Conservation (phyloP, 768 basidiomycete genomes). For the Cystobasidium tubakii region DNA sequence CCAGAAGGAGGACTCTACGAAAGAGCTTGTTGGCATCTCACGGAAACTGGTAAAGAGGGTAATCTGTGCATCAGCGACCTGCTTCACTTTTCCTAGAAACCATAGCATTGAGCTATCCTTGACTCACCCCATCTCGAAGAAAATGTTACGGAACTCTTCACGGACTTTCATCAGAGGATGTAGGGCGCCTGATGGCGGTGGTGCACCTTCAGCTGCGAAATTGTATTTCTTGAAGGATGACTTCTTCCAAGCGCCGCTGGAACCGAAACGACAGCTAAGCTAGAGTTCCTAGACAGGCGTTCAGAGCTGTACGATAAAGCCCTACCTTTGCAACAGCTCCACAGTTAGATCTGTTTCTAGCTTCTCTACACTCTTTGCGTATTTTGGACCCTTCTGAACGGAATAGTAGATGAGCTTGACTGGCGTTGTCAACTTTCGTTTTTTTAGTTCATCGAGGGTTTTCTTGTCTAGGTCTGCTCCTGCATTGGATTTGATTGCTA, state of each 20-base stretch:
- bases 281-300: too few species aligned
- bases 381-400: slow-evolving; percentile 73
- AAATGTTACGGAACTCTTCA: slow-evolving; percentile 94
- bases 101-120: not conserved
- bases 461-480: slow-evolving; percentile 25
- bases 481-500: not conserved
- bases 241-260: slow-evolving; percentile 93
- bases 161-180: slow-evolving; percentile 96
- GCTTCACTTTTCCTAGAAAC: not conserved
- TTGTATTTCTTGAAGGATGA: slow-evolving; percentile 96
- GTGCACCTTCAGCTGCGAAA: slow-evolving; percentile 90
- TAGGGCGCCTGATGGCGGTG: slow-evolving; percentile 80
- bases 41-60: slow-evolving; percentile 66
- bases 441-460: slow-evolving; percentile 34
- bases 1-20: slow-evolving; percentile 98
- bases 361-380: slow-evolving; percentile 84
- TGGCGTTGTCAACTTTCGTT: slow-evolving; percentile 33
- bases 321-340: slow-evolving; percentile 87
- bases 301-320: slow-evolving; percentile 47
- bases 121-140: slow-evolving; percentile 97
- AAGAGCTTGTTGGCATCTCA: slow-evolving; percentile 94
- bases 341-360: slow-evolving; percentile 92
- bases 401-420: slow-evolving; percentile 93
- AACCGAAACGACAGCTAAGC: too few species aligned
- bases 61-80: too few species aligned